A percentile compares a stretch with the other conserved stretches of the same genome.
These are phyloP conservation scores for Penicillium samsonianum DNA, from an alignment of 495 filamentous ascomycete species.

Conservation along the genomic window DNA sequence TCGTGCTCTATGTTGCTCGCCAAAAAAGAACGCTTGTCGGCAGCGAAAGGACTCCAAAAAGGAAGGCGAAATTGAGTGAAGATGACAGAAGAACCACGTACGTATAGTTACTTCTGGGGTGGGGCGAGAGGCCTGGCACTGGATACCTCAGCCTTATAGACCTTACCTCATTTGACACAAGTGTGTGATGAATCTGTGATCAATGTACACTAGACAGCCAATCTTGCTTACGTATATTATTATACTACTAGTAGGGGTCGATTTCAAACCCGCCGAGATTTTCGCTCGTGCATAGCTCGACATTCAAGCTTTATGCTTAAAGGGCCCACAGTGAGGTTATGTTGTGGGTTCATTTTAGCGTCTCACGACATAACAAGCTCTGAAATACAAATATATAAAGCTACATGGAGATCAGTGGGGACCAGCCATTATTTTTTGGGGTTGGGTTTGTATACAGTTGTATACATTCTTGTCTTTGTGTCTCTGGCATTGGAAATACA, in stretches of 20 bases:
- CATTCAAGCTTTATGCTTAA: slow-evolving; percentile 27
- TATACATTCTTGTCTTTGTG: background rate
- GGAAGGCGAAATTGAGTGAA: background rate
- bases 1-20: background rate
- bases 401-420: background rate
- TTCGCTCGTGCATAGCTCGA: slow-evolving; percentile 17
- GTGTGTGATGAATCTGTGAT: slow-evolving; percentile 4
- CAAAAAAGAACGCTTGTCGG: background rate
- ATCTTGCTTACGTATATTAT: background rate
- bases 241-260: slow-evolving; percentile 14
- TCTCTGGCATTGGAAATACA: background rate
- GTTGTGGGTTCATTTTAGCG: slow-evolving; percentile 17
- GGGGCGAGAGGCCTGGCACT: background rate
- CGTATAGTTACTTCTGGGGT: slow-evolving; percentile 8
- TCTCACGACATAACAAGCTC: slow-evolving; percentile 10
- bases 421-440: background rate
- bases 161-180: slow-evolving; percentile 11
- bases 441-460: background rate
- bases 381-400: background rate
- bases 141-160: background rate
- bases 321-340: slow-evolving; percentile 21
- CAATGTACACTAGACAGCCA: background rate
- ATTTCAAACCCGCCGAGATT: slow-evolving; percentile 2
- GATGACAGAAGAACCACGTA: background rate
- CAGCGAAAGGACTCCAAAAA: background rate